Percentiles rank a stretch among this genome's conserved stretches.
phyloP scores from a whole-genome alignment of 2,329 filamentous ascomycete genomes.

The Curvularia hawaiiensis region DNA sequence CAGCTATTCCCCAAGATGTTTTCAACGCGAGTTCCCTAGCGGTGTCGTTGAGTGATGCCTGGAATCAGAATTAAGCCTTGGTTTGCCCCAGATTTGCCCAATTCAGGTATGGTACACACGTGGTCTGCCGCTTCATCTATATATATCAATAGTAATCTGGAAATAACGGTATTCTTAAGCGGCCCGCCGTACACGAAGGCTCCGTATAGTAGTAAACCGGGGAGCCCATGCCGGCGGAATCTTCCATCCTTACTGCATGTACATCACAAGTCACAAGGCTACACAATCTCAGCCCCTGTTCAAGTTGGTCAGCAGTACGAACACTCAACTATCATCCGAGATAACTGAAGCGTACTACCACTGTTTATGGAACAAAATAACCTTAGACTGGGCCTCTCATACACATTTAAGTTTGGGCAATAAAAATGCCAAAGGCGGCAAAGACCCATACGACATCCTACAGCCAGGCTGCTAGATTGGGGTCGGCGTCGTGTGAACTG shows the following conservation, averaged over 20 bases:
- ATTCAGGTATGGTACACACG: not conserved
- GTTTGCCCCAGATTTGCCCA: conserved; percentile 9
- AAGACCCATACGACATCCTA: not conserved
- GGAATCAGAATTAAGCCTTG: conserved; percentile 16
- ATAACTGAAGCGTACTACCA: not conserved
- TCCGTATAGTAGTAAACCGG: not conserved
- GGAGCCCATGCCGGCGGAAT: too few species aligned
- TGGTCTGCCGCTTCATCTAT: conserved; percentile 1
- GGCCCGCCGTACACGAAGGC: not conserved
- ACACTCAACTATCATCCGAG: not conserved
- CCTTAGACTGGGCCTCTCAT: not conserved
- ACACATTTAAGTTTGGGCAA: not conserved
- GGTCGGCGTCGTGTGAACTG: not conserved
- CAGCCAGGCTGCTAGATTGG: not conserved
- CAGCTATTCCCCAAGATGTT: not conserved
- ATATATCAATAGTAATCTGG: conserved; percentile 11
- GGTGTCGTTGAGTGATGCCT: conserved; percentile 7
- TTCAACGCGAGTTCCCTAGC: conserved; percentile 1
- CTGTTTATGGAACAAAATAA: not conserved
- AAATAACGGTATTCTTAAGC: conserved; percentile 7
- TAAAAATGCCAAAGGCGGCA: not conserved
- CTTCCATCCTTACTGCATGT: not conserved
- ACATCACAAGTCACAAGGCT: not conserved
- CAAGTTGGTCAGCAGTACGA: not conserved
- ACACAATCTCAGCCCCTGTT: not conserved